phyloP scores from a whole-genome alignment of 2,329 filamentous ascomycete genomes.

The Aspergillus ibericus region DNA sequence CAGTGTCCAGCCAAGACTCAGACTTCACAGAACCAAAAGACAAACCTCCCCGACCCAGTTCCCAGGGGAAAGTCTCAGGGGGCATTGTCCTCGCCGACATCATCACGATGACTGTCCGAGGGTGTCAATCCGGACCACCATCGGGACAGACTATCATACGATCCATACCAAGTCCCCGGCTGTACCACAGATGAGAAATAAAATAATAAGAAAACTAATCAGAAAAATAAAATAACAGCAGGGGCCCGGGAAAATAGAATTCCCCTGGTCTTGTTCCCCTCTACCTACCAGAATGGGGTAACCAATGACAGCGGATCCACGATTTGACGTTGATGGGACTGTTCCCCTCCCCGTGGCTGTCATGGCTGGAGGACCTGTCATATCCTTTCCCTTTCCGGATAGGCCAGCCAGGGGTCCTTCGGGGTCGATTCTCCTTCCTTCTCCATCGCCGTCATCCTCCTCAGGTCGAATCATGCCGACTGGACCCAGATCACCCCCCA shows the following conservation, averaged over 20 bases:
- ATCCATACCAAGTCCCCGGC: neutral
- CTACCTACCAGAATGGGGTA: neutral
- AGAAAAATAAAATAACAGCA: neutral
- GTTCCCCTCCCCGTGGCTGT: neutral
- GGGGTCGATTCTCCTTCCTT: neutral
- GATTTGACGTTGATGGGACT: neutral
- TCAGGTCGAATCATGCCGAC: neutral
- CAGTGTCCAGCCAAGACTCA: neutral
- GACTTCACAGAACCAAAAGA: neutral
- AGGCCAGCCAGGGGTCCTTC: neutral
- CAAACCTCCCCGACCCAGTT: neutral
- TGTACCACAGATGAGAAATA: neutral
- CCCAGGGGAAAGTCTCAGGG: neutral
- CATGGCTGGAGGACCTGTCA: constrained; percentile 3
- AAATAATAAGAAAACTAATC: too few relatives aligned
- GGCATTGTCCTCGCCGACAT: too few relatives aligned
- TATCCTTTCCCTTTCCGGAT: constrained; percentile 5
- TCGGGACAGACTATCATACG: constrained; percentile 2
- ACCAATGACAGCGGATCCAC: neutral
- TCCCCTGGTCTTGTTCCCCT: neutral
- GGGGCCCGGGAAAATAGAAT: neutral
- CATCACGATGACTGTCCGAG: too few relatives aligned
- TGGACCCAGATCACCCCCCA: too few relatives aligned
- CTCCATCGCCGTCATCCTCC: neutral
- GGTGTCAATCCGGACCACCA: neutral